Evolutionary conservation across 2,329 filamentous ascomycete species (phyloP), one percentile per base, ranked within the genome.

Genomic region (Arthrocladium fulminans): DNA sequence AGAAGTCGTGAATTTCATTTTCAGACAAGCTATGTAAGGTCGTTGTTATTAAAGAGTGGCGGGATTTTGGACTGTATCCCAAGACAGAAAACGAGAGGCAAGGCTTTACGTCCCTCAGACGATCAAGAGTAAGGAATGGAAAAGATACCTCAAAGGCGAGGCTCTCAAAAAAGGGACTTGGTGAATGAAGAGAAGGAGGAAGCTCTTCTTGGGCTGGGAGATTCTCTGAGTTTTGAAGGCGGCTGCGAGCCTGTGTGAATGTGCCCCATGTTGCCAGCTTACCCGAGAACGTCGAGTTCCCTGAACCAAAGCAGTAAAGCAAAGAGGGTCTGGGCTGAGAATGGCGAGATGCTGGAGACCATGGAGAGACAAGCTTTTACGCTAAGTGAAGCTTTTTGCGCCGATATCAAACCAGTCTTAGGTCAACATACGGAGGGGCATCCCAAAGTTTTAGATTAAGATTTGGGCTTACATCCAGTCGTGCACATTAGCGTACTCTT

Each of bases 1-100:
- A n/a, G 44, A 47, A 25, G 44, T 39, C n/a, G 44, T 47, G 22
- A 47, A n/a, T 23, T 47, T 47, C 44, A 47, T 47, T 12, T 47
- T 47, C 15, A 23, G 24, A 47, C 3, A 27, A 9, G 20, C 9
- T 23, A 38, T 30, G 9, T 29, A 17, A 9, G 17, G 13, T 38
- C 4, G 9, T 22, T 47, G 6, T 10, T 37, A 32, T 5, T 34
- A 47, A 24, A 17, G 30, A 47, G 30, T 22, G 44, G 3, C 3
- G 34, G 30, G 20, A 25, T 23, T 47, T 47, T 38, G 9, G n/a
- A 24, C 44, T 47, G 44, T 47, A 29, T 47, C 32, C 30, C 34
- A 23, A 39, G 44, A 47, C 44, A 47, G 44, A 4, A 22, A 47
- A 47, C 20, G 44, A 47, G 30, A 47, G 44, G 30, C 17, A 30